Evolutionary conservation across 192 early-diverging fungal species (phyloP).

Genomic region (Coemansia sp.): DNA sequence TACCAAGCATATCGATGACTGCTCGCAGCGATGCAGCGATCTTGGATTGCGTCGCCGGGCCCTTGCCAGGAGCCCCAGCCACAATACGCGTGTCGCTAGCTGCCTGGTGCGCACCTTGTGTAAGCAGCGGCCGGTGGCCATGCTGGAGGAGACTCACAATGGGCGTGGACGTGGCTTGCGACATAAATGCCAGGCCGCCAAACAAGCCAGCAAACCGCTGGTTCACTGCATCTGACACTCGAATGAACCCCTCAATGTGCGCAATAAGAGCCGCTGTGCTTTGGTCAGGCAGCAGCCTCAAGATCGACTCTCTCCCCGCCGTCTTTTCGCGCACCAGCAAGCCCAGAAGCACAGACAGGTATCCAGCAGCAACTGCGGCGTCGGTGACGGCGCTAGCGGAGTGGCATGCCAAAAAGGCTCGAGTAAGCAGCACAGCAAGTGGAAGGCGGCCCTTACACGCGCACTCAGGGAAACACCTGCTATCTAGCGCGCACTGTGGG

Average conservation of each 20-base stretch:
- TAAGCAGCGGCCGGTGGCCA: neutral
- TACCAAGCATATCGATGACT: constrained; percentile 17
- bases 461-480: constrained; percentile 40
- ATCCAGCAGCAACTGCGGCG: constrained; percentile 43
- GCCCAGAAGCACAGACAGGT: constrained; percentile 44
- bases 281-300: constrained; percentile 22
- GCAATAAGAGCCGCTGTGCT: constrained; percentile 16
- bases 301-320: constrained; percentile 10
- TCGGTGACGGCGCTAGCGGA: constrained; percentile 15
- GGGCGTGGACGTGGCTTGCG: neutral
- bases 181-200: constrained; percentile 16
- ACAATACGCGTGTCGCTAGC: neutral
- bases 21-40: constrained; percentile 17
- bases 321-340: constrained; percentile 32
- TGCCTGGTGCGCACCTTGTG: neutral
- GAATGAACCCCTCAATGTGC: constrained; percentile 44
- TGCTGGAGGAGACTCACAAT: neutral
- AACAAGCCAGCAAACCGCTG: constrained; percentile 34
- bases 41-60: neutral
- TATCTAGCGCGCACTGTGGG: constrained; percentile 24
- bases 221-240: constrained; percentile 32
- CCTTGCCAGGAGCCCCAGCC: neutral
- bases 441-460: constrained; percentile 20
- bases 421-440: constrained; percentile 26
- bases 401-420: constrained; percentile 35